phyloP scores from a whole-genome alignment of 2,329 filamentous ascomycete species.

The Trichophyton rubrum region DNA sequence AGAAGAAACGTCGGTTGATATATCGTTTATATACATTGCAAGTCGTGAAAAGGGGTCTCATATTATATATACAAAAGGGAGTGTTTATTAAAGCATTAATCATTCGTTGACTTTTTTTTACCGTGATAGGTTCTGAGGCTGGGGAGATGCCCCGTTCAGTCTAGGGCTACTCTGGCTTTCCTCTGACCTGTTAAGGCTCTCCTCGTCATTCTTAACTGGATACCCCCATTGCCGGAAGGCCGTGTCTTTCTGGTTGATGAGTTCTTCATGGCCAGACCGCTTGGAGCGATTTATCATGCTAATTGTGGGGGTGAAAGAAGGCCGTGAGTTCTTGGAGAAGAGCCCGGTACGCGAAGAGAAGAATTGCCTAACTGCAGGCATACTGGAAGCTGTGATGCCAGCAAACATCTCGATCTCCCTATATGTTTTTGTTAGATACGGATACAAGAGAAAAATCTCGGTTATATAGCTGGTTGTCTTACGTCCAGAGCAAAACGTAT shows the following conservation, averaged over 20 bases:
- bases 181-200: neutral
- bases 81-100: neutral
- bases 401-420: conserved; percentile 1
- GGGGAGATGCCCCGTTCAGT: neutral
- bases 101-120: neutral
- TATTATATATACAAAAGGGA: neutral
- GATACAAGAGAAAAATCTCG: neutral
- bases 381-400: conserved; percentile 3
- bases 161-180: neutral
- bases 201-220: neutral
- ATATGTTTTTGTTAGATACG: neutral
- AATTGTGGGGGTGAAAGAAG: neutral
- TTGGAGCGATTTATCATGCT: neutral
- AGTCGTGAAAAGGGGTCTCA: neutral
- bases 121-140: neutral
- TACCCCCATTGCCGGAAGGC: neutral
- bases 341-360: neutral
- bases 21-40: neutral
- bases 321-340: neutral
- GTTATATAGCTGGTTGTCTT: neutral
- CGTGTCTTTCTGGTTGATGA: neutral
- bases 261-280: neutral
- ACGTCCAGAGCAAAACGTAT: conserved; percentile 3
- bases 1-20: neutral
- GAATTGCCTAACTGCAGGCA: conserved; percentile 2